Conservation (phyloP, 805 yeast species). For the Starmerella apicola region DNA sequence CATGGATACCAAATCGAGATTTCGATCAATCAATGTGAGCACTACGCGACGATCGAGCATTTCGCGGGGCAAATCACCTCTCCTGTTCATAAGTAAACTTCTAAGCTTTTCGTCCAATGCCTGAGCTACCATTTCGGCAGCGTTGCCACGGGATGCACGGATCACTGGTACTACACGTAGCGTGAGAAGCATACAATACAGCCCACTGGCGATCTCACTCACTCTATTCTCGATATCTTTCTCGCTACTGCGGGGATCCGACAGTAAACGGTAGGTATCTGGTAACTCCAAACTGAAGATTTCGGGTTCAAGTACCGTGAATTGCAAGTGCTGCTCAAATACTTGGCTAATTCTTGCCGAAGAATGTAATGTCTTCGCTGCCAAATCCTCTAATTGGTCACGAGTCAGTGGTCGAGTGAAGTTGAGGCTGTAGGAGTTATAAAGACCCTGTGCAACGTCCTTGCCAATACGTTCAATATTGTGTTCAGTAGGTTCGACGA, state of each 20-base stretch:
- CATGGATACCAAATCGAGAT: slow-evolving; percentile 84
- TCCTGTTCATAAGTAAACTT: slow-evolving; percentile 70
- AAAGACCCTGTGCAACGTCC: slow-evolving; percentile 63
- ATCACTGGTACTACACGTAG: slow-evolving; percentile 75
- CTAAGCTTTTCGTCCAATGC: slow-evolving; percentile 72
- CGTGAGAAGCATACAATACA: slow-evolving; percentile 69
- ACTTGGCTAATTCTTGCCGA: slow-evolving; percentile 71
- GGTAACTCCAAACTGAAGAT: slow-evolving; percentile 66
- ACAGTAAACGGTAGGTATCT: slow-evolving; percentile 53
- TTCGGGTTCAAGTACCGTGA: slow-evolving; percentile 84
- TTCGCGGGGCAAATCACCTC: slow-evolving; percentile 28
- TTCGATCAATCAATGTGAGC: slow-evolving; percentile 72
- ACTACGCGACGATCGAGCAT: slow-evolving; percentile 42
- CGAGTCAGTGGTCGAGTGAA: slow-evolving; percentile 73
- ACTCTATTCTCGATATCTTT: slow-evolving; percentile 58
- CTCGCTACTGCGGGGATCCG: slow-evolving; percentile 61
- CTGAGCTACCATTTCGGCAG: slow-evolving; percentile 88
- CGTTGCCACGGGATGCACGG: slow-evolving; percentile 83
- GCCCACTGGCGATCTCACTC: slow-evolving; percentile 60
- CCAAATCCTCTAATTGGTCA: slow-evolving; percentile 74
- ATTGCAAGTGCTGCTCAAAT: slow-evolving; percentile 86
- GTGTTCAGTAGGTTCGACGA: slow-evolving; percentile 73
- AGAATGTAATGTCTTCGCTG: slow-evolving; percentile 60
- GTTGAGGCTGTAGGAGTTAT: slow-evolving; percentile 70
- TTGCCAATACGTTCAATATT: slow-evolving; percentile 57